A percentile compares a stretch with the other conserved stretches of the same genome.
Conservation (phyloP, 352 stramenopile species). For the Albugo laibachii region DNA sequence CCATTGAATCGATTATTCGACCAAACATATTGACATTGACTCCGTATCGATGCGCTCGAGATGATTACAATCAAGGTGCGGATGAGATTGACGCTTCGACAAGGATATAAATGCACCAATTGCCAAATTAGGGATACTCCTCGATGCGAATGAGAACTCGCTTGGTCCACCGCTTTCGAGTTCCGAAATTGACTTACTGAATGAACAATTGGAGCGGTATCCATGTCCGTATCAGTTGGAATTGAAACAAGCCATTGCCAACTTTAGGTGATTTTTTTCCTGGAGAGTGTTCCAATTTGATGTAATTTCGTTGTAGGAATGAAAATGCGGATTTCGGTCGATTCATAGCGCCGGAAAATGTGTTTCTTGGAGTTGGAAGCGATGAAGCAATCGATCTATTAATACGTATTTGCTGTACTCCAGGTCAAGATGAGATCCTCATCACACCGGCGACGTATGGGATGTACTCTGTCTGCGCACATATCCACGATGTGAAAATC, state of each 20-base stretch:
- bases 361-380: constrained; percentile 96
- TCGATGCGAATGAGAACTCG: constrained; percentile 98
- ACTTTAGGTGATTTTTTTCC: constrained; percentile 26
- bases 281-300: not conserved
- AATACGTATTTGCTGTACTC: constrained; percentile 92
- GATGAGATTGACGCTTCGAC: not conserved
- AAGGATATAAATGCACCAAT: not conserved
- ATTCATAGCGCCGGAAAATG: constrained; percentile 68
- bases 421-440: constrained; percentile 85
- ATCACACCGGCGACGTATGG: constrained; percentile 96
- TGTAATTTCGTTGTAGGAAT: not conserved
- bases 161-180: constrained; percentile 71
- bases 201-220: constrained; percentile 85
- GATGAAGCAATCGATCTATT: constrained; percentile 98
- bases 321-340: constrained; percentile 6
- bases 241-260: constrained; percentile 83
- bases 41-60: constrained; percentile 93
- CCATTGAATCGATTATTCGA: constrained; percentile 76
- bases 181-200: constrained; percentile 41
- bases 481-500: constrained; percentile 95
- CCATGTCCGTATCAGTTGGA: constrained; percentile 87
- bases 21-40: constrained; percentile 92
- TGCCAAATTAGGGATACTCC: constrained; percentile 63
- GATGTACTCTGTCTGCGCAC: constrained; percentile 98
- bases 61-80: constrained; percentile 85